phyloP scores from a whole-genome alignment of 2,329 filamentous ascomycete species.

The Aspergillus sclerotialis region DNA sequence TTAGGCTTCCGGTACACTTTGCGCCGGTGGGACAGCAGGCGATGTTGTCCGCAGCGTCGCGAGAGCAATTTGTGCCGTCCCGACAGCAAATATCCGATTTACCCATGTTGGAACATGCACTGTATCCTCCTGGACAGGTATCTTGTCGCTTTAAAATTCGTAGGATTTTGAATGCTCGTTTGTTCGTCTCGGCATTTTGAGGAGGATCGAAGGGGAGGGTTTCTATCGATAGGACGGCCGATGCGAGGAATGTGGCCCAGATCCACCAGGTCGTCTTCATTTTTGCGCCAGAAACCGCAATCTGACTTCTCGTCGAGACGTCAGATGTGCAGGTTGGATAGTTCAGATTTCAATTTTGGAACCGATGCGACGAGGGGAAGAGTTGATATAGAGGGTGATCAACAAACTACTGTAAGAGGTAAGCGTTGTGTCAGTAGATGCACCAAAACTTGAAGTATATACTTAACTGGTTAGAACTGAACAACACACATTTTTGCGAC shows the following conservation, averaged over 20 bases:
- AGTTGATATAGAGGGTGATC: constrained; percentile 15
- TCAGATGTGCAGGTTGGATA: background rate
- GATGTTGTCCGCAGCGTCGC: constrained; percentile 50
- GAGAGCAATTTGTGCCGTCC: constrained; percentile 46
- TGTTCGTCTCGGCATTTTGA: constrained; percentile 12
- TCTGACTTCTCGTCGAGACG: constrained; percentile 4
- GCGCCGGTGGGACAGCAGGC: constrained; percentile 55
- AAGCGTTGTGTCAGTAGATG: constrained; percentile 9
- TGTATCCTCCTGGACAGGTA: constrained; percentile 47
- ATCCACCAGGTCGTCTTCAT: constrained; percentile 29
- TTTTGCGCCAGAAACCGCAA: constrained; percentile 13
- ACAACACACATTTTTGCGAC: background rate
- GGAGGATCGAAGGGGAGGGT: constrained; percentile 24
- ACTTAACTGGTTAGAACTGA: background rate
- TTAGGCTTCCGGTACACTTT: constrained; percentile 51
- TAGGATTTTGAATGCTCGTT: constrained; percentile 24
- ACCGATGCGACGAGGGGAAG: constrained; percentile 2
- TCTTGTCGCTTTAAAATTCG: constrained; percentile 24
- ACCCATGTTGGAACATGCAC: constrained; percentile 46
- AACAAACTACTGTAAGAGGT: constrained; percentile 30
- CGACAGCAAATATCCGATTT: constrained; percentile 51
- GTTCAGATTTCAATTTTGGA: background rate
- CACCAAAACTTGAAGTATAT: constrained; percentile 1
- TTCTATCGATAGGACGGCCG: constrained; percentile 22
- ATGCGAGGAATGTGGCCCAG: constrained; percentile 23